Conservation (phyloP, 1,284 basidiomycete genomes). For the Hymenochaete sp. region DNA sequence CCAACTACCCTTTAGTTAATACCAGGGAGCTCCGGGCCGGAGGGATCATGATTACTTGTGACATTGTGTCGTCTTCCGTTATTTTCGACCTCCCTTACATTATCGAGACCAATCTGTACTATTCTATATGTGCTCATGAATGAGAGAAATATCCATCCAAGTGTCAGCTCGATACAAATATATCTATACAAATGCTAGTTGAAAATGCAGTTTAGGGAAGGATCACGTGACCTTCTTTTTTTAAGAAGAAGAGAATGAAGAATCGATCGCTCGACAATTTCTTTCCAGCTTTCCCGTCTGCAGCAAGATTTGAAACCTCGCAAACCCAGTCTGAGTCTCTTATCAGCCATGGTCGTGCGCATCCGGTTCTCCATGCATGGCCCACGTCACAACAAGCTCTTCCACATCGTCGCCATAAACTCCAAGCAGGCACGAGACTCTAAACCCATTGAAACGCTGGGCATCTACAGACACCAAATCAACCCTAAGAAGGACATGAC, state of each 20-base stretch:
- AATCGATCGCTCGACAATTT: background rate
- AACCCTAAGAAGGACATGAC: conserved; percentile 31
- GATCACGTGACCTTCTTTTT: no score
- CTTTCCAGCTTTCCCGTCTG: background rate
- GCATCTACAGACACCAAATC: conserved; percentile 74
- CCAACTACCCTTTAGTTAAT: conserved; percentile 67
- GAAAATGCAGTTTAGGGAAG: no score
- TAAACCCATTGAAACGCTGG: conserved; percentile 85
- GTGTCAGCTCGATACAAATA: no score
- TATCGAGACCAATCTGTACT: background rate
- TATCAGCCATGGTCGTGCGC: conserved; percentile 72
- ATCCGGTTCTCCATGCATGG: conserved; percentile 85
- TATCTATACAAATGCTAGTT: no score
- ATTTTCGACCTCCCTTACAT: background rate
- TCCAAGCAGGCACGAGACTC: conserved; percentile 71
- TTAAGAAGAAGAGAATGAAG: background rate
- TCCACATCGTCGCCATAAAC: conserved; percentile 85
- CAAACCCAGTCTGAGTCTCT: no score
- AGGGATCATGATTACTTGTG: conserved; percentile 24
- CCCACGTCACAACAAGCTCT: conserved; percentile 67
- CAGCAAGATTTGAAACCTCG: no score
- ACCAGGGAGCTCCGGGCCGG: conserved; percentile 71
- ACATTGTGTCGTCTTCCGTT: background rate
- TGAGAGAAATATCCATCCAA: no score
- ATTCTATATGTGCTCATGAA: no score